phyloP scores from a whole-genome alignment of 495 filamentous ascomycete genomes.

The Aspergillus carlsbadensis region DNA sequence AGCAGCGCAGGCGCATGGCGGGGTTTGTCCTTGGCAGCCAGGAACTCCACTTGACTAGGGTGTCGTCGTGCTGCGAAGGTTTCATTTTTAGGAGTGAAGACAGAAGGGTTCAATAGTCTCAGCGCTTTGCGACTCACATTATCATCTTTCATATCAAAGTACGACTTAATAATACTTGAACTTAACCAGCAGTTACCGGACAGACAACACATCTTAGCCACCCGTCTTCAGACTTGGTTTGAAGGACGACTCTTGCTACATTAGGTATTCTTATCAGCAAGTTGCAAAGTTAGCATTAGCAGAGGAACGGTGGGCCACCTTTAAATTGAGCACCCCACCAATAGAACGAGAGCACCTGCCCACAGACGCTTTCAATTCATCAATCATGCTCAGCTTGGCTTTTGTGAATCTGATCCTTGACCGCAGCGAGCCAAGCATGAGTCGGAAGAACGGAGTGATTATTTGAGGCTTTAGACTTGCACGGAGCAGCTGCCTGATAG shows the following conservation, averaged over 20 bases:
- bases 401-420: conserved; percentile 1
- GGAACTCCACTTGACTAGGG: conserved; percentile 11
- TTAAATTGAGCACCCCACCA: not conserved
- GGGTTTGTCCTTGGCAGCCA: conserved; percentile 9
- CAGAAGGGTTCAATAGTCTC: not conserved
- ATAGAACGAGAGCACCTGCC: not conserved
- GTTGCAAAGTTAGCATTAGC: too few species aligned
- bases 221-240: too few species aligned
- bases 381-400: not conserved
- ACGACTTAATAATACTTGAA: too few species aligned
- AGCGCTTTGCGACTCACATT: too few species aligned
- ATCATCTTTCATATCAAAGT: too few species aligned
- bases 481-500: conserved; percentile 1
- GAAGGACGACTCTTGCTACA: not conserved
- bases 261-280: not conserved
- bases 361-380: conserved; percentile 1
- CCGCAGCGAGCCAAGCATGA: conserved; percentile 3
- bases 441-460: not conserved
- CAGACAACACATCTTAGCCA: too few species aligned
- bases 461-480: not conserved
- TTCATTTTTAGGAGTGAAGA: conserved; percentile 5
- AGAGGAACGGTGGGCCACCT: conserved; percentile 12
- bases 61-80: not conserved
- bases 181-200: too few species aligned
- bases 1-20: conserved; percentile 4